Evolutionary conservation across 257 asterid genomes (phyloP), one percentile per base, ranked within the genome.

Genomic region (Solanum appendiculatum): DNA sequence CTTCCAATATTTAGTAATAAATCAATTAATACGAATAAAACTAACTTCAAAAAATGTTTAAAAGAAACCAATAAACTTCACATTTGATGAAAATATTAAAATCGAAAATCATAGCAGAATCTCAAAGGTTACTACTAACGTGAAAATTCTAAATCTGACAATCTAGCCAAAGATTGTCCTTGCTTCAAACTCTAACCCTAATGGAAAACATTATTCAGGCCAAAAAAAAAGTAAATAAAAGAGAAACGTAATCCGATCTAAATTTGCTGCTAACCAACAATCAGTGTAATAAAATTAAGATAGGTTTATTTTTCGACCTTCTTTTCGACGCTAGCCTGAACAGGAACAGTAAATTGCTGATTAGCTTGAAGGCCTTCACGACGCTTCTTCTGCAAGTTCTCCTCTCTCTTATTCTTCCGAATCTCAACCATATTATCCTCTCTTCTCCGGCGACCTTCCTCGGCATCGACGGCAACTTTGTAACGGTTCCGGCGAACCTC

Each of bases 371-470:
- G 66, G 75, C 96, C 98, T 90, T 94, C 99, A 11, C 99, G 94
- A 27, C 99, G 98, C 94, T 96, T 96, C 93, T 96, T 96, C 91
- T 91, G 98, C 36, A 96, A 94, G 88, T 92, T 94, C 91, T 96
- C 99, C 48, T 96, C 98, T 34, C 99, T 92, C 83, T 93, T 94
- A 84, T 63, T 95, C 94, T 96, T 96, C 34, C 99, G 94, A 88
- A 95, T 93, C 95, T 96, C 99, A 34, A 96, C 98, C 99, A 96
- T 91, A 85, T 96, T 94, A 84, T 95, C 99, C 91, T 95, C 99
- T 88, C 99, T 93, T 82, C 98, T 91, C 20, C 99, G 94, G 31
- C 99, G 92, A 2, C 99, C 98, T 91, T 95, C 98, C 3, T 95
- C 99, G 27, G 98, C 98, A 86, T 95, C 98, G 11, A 96, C 98